Base-by-base conservation (phyloP, 192 early-diverging fungal species). In the Haplosporangium gracile region DNA sequence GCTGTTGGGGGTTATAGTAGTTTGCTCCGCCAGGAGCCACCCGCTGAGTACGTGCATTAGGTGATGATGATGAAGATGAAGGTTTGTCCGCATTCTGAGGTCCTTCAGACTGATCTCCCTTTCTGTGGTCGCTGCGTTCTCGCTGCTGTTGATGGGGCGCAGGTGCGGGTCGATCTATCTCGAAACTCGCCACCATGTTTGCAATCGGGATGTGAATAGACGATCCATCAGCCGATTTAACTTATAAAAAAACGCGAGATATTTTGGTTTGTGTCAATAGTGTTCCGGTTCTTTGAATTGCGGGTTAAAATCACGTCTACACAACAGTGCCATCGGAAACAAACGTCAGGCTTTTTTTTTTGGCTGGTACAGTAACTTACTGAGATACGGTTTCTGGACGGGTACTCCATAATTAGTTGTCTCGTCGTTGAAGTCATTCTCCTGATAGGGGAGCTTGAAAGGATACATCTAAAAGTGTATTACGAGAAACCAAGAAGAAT, bases 381-480 rank as follows among this genome's bases (percentile, higher is more conserved):
- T 76, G 7, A 81, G 22, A 29, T 63, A 86, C 20, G 79, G 84
- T 57, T 80, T 81, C 40, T 86, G 84, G 40, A 86, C 40, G 0
- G 84, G 51, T 22, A 36, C 47, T 38, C 84, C 79, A 53, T 81
- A 80, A 0, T 22, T 74, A 13, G 80, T 70, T 0, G 79, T 49
- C 26, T 86, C 84, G 24, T 81, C 84, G n/a, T 76, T 77, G 76
- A 77, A 74, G 38, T 86, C 76, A 24, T 55, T 80, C 68, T 86
- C 79, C 20, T 86, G 84, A 70, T 70, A 70, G 3, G 34, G 69
- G 13, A 70, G 9, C 32, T 40, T n/a, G 69, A 42, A 38, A 24
- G 60, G 29, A 15, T 32, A 32, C 13, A 15, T 15, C 69, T 42
- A 22, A 42, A 40, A 40, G 34, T 40, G 5, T 51, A 51, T 22